Percentiles rank a stretch among this genome's conserved stretches.
These are phyloP conservation scores for Leishmania martiniquensis DNA, from an alignment of 208 protist species.

Conservation along the genomic window DNA sequence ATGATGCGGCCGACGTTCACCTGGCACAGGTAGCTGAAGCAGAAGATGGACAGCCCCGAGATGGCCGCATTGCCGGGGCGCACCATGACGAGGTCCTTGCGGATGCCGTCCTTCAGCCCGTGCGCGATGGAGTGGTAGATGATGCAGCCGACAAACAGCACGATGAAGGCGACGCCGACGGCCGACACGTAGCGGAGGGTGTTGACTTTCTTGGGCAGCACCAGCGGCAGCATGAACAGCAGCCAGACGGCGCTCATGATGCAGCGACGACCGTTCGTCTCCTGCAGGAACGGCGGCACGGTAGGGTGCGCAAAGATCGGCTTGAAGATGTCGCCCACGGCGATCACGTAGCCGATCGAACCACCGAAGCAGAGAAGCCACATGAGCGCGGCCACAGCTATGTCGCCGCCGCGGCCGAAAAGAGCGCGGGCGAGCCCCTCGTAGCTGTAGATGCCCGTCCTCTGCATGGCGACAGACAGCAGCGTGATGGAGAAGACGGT, in stretches of 20 bases:
- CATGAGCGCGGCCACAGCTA: constrained; percentile 50
- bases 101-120: constrained; percentile 34
- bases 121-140: constrained; percentile 47
- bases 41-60: constrained; percentile 50
- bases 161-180: constrained; percentile 48
- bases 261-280: constrained; percentile 32
- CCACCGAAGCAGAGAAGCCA: constrained; percentile 68
- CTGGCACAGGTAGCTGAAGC: constrained; percentile 73
- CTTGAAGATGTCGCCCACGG: constrained; percentile 44
- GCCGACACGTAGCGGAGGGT: constrained; percentile 67
- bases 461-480: constrained; percentile 51
- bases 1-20: constrained; percentile 45
- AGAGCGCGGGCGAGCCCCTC: constrained; percentile 49
- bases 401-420: constrained; percentile 58
- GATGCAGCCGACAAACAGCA: constrained; percentile 60
- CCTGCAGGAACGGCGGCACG: constrained; percentile 44
- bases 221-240: constrained; percentile 66
- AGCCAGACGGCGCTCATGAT: constrained; percentile 47
- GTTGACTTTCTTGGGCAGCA: constrained; percentile 72
- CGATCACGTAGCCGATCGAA: constrained; percentile 55
- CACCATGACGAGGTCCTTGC: constrained; percentile 37
- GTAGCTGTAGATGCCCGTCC: constrained; percentile 54
- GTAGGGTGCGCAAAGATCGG: constrained; percentile 22
- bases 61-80: constrained; percentile 36
- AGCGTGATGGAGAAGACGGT: constrained; percentile 71